A percentile compares a stretch with the other conserved stretches of the same genome.
These are phyloP conservation scores for Henckelia pumila DNA, from an alignment of 257 asterid genomes.

Conservation along the genomic window DNA sequence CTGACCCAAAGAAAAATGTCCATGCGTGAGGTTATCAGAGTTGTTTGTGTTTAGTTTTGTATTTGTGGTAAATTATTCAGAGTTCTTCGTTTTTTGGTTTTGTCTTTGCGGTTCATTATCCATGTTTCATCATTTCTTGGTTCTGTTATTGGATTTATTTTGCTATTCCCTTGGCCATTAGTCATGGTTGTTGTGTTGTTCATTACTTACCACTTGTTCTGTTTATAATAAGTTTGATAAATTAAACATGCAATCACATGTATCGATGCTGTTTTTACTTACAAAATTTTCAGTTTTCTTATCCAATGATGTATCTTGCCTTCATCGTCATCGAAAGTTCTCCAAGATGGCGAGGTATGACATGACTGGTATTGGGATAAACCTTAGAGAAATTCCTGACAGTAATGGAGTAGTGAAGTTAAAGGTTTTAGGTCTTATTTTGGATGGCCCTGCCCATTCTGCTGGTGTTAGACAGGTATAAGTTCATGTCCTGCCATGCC, in stretches of 20 bases:
- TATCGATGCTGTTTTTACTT: conserved; percentile 40
- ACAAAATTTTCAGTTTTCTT: conserved; percentile 61
- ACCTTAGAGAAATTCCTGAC: conserved; percentile 89
- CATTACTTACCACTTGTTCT: conserved; percentile 14
- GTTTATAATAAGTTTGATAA: conserved; percentile 4
- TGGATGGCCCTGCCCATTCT: conserved; percentile 90
- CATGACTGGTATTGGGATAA: conserved; percentile 93
- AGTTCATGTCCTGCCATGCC: conserved; percentile 19
- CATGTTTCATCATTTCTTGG: conserved; percentile 3
- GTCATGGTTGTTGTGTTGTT: conserved; percentile 13
- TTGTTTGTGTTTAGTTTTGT: neutral
- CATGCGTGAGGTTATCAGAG: neutral
- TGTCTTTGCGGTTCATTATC: too few species aligned
- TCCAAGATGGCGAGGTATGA: conserved; percentile 98
- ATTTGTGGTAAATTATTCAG: too few species aligned
- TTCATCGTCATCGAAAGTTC: conserved; percentile 68
- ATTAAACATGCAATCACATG: conserved; percentile 16
- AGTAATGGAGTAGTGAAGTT: conserved; percentile 61
- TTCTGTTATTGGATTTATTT: neutral
- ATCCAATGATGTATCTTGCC: conserved; percentile 63
- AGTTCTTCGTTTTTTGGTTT: neutral
- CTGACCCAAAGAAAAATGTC: neutral
- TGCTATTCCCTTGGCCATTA: neutral
- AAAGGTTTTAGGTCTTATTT: conserved; percentile 88
- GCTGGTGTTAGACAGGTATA: conserved; percentile 96